These are phyloP conservation scores for Bolboschoenoplectus hybrid DNA, from an alignment of 202 grass and related monocot species.

Conservation along the genomic window DNA sequence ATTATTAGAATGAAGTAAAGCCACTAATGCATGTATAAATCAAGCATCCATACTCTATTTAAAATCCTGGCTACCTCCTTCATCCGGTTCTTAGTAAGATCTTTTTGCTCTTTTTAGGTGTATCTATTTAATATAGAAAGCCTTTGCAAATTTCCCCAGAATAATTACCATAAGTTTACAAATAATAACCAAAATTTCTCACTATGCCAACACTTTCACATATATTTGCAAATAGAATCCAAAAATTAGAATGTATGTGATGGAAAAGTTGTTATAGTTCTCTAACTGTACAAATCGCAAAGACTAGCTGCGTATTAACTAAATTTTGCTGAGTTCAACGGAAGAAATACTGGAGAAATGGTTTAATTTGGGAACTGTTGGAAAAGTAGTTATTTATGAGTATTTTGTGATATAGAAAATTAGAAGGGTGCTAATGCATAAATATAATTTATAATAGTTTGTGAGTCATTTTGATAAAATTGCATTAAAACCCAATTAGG, in stretches of 20 bases:
- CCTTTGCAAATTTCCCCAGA: background rate
- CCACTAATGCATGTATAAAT: background rate
- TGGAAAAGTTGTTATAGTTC: background rate
- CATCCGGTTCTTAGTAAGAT: background rate
- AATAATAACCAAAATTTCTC: background rate
- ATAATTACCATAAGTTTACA: background rate
- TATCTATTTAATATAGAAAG: background rate
- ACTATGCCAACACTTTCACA: background rate
- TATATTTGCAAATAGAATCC: background rate
- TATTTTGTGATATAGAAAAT: too few species aligned
- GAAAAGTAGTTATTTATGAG: too few species aligned
- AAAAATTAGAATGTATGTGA: background rate
- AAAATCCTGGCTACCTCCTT: background rate
- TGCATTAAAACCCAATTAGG: too few species aligned
- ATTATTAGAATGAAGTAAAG: constrained; percentile 10
- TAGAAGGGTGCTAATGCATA: too few species aligned
- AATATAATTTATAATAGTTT: too few species aligned
- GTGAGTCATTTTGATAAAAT: too few species aligned
- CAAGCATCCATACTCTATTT: background rate
- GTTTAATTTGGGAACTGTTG: background rate
- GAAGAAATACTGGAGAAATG: background rate
- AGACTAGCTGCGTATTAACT: background rate
- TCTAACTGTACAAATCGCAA: background rate
- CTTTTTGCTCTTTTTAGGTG: background rate
- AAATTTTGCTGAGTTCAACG: background rate